Percentiles rank a stretch among this genome's conserved stretches.
These are phyloP conservation scores for Rhododendron molle DNA, from an alignment of 148 eudicot species.

Conservation along the genomic window DNA sequence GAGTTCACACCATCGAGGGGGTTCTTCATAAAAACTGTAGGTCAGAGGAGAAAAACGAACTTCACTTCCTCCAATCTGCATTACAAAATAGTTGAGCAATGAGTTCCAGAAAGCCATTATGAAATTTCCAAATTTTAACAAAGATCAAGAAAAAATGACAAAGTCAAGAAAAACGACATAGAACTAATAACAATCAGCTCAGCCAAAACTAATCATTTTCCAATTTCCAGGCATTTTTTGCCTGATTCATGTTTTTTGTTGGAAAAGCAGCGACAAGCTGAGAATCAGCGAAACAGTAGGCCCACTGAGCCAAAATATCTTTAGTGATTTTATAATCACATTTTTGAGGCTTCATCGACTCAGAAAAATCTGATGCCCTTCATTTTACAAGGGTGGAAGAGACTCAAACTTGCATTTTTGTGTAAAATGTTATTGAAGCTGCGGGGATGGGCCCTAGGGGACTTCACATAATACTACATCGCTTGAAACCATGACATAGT, in stretches of 20 bases:
- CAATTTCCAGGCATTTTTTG: background rate
- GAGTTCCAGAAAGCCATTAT: no score
- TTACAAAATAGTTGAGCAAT: background rate
- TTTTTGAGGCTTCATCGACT: no score
- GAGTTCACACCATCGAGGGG: conserved; percentile 77
- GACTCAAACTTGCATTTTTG: background rate
- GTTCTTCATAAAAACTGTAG: conserved; percentile 89
- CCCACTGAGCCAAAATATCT: background rate
- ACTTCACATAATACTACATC: background rate
- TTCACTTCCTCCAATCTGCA: conserved; percentile 94
- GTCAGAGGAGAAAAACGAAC: conserved; percentile 82
- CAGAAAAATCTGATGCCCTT: background rate
- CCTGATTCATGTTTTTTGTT: background rate
- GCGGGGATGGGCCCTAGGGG: background rate
- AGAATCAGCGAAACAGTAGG: background rate
- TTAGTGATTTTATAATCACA: background rate
- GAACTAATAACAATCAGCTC: background rate
- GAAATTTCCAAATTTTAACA: no score
- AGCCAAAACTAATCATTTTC: background rate
- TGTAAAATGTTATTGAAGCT: background rate
- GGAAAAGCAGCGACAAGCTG: background rate
- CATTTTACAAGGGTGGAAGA: background rate
- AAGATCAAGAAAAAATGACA: no score
- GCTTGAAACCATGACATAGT: background rate
- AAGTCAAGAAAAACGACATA: background rate